A percentile compares a stretch with the other conserved stretches of the same genome.
Conservation (phyloP, 129 eudicot genomes). For the Apium graveolens region DNA sequence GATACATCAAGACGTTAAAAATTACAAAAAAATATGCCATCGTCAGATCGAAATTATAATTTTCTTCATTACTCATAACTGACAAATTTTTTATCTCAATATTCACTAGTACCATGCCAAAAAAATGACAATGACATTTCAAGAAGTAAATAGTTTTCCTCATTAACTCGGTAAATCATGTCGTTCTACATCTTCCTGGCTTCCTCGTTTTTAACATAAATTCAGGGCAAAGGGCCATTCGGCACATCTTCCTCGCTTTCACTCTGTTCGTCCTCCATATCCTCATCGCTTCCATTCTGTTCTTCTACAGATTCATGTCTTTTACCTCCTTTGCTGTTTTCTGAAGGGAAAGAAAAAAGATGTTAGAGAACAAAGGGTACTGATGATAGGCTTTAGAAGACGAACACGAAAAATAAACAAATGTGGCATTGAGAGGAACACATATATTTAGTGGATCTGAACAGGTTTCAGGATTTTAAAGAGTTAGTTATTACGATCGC, state of each 20-base stretch:
- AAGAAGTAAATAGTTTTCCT: background rate
- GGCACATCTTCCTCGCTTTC: background rate
- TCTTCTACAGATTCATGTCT: conserved; percentile 23
- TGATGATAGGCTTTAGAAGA: background rate
- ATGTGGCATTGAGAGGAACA: background rate
- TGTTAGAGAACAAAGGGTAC: background rate
- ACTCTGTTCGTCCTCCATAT: conserved; percentile 28
- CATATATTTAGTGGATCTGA: background rate
- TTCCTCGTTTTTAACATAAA: background rate
- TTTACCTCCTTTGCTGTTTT: conserved; percentile 25
- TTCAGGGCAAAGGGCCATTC: background rate
- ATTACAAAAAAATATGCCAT: background rate
- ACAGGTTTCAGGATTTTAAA: background rate
- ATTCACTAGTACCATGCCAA: background rate
- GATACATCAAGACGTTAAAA: background rate
- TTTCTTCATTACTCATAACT: background rate
- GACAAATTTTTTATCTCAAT: background rate
- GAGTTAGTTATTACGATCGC: background rate
- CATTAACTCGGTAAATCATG: background rate
- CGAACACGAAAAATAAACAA: background rate
- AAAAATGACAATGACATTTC: background rate
- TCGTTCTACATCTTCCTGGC: too few species aligned
- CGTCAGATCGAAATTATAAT: background rate
- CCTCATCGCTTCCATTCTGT: conserved; percentile 26
- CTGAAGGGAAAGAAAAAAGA: conserved; percentile 18